Base-by-base conservation (phyloP, 176 grass and related monocot genomes). In the Phoenix dactylifera region DNA sequence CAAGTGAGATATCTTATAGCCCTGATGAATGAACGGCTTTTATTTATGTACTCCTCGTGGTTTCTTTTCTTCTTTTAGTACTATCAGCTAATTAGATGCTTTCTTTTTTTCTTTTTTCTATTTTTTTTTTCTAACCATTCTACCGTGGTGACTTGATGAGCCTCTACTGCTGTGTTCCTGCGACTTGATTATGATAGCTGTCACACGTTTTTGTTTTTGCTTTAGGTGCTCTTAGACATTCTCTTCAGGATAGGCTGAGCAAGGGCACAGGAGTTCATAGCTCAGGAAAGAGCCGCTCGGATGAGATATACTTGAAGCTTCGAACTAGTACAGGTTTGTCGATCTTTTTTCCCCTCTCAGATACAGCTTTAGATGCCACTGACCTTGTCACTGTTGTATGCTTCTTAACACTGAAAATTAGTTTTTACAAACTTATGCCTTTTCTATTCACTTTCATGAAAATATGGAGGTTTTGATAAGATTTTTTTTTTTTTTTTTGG, bases 181-280 rank as follows among this genome's bases (percentile, higher is more conserved):
- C 68, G 74, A 71, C 68, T 3, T 49, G 1, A 16, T 59, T 51
- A 74, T 62, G 60, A 58, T 4, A 54, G 58, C 50, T 44, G 48
- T 62, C 50, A 44, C 49, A 1, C 18, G 16, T 50, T 22, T 44
- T 51, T 60, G 7, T 71, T n/a, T 71, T 10, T 60, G 20, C 18
- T 72, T 52, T 60, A 96, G 92, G 92, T 82, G 80, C 92, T 2
- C 83, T 96, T 49, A 88, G 91, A 26, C 91, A 96, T 87, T 96
- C 91, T 1, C 59, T 96, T 68, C 91, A 90, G 76, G 91, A 96
- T 20, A 90, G 91, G 56, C 76, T 96, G 24, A 80, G 86, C 85
- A 96, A 90, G 65, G 86, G 72, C 15, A 71, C 83, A 49, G 17
- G 2, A 62, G 26, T 71, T 66, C 60, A 52, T 76, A 79, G 86